Conservation (phyloP, 495 filamentous ascomycete species). For the Astrocystis sublimbata region DNA sequence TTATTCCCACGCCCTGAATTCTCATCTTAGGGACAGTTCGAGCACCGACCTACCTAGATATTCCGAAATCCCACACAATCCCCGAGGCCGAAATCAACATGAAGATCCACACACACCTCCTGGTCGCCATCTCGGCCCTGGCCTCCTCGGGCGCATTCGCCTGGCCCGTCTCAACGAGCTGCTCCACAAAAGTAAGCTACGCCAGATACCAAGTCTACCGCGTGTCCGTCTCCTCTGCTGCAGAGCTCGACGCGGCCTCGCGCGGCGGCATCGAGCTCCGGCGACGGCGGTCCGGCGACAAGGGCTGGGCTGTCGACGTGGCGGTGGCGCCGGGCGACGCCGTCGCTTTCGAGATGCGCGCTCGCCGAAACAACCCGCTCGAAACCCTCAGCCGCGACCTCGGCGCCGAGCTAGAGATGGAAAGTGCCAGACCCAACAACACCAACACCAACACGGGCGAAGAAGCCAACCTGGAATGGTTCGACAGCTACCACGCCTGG, state of each 20-base stretch:
- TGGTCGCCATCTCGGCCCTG: constrained; percentile 1
- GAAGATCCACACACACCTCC: constrained; percentile 7
- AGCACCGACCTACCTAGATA: neutral
- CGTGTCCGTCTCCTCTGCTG: neutral
- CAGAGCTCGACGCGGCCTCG: neutral
- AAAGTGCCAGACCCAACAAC: constrained; percentile 22
- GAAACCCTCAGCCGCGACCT: constrained; percentile 46
- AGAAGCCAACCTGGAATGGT: constrained; percentile 47
- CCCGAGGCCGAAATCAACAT: neutral
- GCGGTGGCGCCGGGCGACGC: constrained; percentile 43
- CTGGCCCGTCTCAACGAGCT: neutral
- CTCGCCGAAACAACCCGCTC: constrained; percentile 27
- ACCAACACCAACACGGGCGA: constrained; percentile 18
- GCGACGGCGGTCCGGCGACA: constrained; percentile 9
- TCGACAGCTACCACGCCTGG: constrained; percentile 59
- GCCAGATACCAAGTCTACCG: constrained; percentile 44
- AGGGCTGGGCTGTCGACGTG: constrained; percentile 34
- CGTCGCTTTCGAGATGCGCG: constrained; percentile 35
- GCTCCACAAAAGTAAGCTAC: constrained; percentile 31
- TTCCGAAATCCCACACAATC: neutral
- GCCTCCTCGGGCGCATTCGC: neutral
- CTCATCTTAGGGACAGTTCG: neutral
- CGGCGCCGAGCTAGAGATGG: constrained; percentile 43
- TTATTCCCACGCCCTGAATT: neutral
- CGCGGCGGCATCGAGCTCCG: constrained; percentile 30